phyloP scores from a whole-genome alignment of 306 rosid species.

The Vigna nakashimae region DNA sequence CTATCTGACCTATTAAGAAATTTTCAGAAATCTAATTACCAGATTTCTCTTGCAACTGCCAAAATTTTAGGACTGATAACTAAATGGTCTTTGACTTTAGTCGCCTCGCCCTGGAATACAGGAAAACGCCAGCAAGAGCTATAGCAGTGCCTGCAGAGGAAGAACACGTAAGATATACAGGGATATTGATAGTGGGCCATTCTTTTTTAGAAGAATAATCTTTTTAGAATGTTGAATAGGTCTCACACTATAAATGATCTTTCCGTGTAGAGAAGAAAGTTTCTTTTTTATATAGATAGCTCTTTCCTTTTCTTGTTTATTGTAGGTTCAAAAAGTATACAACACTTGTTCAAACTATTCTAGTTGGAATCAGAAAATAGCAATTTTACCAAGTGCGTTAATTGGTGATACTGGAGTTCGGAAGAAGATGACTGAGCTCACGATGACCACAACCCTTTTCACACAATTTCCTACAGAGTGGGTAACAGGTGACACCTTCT shows the following conservation, averaged over 20 bases:
- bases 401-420: constrained; percentile 81
- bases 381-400: constrained; percentile 75
- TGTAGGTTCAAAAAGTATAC: neutral
- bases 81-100: constrained; percentile 76
- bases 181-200: neutral
- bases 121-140: constrained; percentile 93
- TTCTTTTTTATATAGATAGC: no score
- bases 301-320: no score
- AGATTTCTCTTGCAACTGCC: constrained; percentile 14
- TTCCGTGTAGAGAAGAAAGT: no score
- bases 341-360: neutral
- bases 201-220: no score
- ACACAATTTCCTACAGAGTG: constrained; percentile 94
- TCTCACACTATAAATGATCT: no score
- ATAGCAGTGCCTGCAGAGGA: constrained; percentile 78
- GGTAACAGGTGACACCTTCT: constrained; percentile 95
- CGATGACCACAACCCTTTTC: constrained; percentile 94
- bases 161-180: constrained; percentile 3
- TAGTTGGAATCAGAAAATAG: constrained; percentile 24
- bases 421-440: constrained; percentile 95
- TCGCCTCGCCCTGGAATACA: constrained; percentile 87
- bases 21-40: constrained; percentile 31
- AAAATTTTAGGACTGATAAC: constrained; percentile 46
- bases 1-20: constrained; percentile 50
- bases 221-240: no score